Evolutionary conservation across 2,329 filamentous ascomycete species (phyloP), one percentile per base, ranked within the genome.

Genomic region (Lithohypha guttulata): DNA sequence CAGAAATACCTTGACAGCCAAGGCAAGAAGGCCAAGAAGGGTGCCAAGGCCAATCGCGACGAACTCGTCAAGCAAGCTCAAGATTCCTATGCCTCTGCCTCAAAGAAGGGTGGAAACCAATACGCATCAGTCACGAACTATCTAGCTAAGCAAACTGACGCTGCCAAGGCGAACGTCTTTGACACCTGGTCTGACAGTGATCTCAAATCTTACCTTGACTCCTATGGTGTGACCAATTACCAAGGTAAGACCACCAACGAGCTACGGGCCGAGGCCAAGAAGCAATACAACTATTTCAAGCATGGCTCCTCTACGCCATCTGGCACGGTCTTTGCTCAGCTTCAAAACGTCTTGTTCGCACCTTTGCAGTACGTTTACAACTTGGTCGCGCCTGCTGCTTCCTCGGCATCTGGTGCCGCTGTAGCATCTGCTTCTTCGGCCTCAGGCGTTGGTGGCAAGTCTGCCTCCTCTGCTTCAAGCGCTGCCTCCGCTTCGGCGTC

Each of bases 201-300:
- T 18, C 66, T 91, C 45, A 87, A 89, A 68, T 65, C 73, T 1
- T 89, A 87, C 54, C 72, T 89, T 5, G 83, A 89, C 55, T 81
- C 76, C 45, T 89, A 85, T 48, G 84, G 84, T 25, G 65, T 89
- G 27, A 69, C 71, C 39, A 64, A 73, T 27, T 79, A 78, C 29
- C 79, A 84, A 56, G 78, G 78, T 4, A 77, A 76, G 13, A 79
- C 66, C 42, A 51, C 77, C 41, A 80, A 87, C 43, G 71, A 85
- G 54, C 67, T 89, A 14, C 74, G 75, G 44, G 80, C 81, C 6
- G 67, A 75, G 43, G 83, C 80, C 11, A 77, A 81, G 49, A 79
- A 78, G 57, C 79, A 86, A 52, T 71, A 75, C 15, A 82, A 79
- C 15, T 86, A 80, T 59, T 89, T 85, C 67, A 74, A 72, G 53